These are phyloP conservation scores for Termitomyces sp. DNA, from an alignment of 768 basidiomycete species.

Conservation along the genomic window DNA sequence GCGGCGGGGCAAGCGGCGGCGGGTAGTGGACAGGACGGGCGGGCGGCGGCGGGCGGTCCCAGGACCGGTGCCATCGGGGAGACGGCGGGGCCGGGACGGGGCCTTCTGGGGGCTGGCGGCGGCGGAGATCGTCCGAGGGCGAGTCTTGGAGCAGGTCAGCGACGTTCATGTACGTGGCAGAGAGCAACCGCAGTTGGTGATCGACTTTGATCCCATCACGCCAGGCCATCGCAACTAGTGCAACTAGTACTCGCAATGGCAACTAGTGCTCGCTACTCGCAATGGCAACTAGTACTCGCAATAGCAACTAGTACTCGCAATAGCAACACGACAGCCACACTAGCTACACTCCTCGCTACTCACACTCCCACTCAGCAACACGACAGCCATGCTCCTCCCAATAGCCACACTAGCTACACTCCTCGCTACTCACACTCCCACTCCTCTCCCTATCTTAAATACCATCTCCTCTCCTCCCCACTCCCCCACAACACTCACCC, in stretches of 20 bases:
- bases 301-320: no score
- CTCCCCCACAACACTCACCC: slow-evolving; percentile 78
- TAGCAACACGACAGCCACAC: no score
- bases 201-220: slow-evolving; percentile 31
- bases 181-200: slow-evolving; percentile 9
- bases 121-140: slow-evolving; percentile 48
- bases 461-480: slow-evolving; percentile 76
- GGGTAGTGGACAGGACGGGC: background rate
- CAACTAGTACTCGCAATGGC: no score
- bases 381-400: no score
- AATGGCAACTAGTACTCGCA: no score
- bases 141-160: slow-evolving; percentile 65
- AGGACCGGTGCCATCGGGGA: slow-evolving; percentile 21
- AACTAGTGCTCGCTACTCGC: no score
- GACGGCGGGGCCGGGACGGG: background rate
- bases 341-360: no score
- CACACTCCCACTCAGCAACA: no score
- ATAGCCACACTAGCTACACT: no score
- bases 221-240: no score
- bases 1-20: background rate
- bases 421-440: no score
- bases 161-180: slow-evolving; percentile 50
- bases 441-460: slow-evolving; percentile 23
- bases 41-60: slow-evolving; percentile 8
- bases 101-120: slow-evolving; percentile 12